A percentile compares a stretch with the other conserved stretches of the same genome.
phyloP scores from a whole-genome alignment of 805 yeast genomes.

The Candida berthetii region DNA sequence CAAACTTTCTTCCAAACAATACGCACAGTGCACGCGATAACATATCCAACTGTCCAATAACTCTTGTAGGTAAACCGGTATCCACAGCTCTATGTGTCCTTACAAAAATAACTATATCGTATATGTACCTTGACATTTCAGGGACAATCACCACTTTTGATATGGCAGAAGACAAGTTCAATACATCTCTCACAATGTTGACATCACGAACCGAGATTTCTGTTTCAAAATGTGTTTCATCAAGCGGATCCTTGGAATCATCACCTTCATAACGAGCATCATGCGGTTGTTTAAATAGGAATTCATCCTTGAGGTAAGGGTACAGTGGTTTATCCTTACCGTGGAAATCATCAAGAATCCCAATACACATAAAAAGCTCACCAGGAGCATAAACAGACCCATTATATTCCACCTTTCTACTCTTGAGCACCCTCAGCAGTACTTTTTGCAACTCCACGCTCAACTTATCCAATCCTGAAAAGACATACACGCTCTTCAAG shows the following conservation, averaged over 20 bases:
- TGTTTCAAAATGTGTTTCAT: background rate
- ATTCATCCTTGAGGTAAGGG: background rate
- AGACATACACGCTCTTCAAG: background rate
- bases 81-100: slow-evolving; percentile 49
- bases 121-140: slow-evolving; percentile 47
- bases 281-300: slow-evolving; percentile 1
- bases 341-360: background rate
- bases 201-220: background rate
- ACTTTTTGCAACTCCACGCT: background rate
- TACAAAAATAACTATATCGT: slow-evolving; percentile 46
- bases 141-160: slow-evolving; percentile 26
- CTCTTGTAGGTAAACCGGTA: slow-evolving; percentile 45
- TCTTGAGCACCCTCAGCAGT: background rate
- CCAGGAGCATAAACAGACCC: background rate
- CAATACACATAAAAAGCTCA: background rate
- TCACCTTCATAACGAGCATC: background rate
- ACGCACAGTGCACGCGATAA: slow-evolving; percentile 35
- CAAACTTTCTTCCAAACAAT: slow-evolving; percentile 32
- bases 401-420: background rate
- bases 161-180: background rate
- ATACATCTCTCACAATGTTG: background rate
- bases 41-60: slow-evolving; percentile 34
- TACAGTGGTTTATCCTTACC: background rate
- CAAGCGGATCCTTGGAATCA: background rate
- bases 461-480: background rate